Conservation (phyloP, 805 yeast genomes). For the Schwanniomyces vanrijiae region DNA sequence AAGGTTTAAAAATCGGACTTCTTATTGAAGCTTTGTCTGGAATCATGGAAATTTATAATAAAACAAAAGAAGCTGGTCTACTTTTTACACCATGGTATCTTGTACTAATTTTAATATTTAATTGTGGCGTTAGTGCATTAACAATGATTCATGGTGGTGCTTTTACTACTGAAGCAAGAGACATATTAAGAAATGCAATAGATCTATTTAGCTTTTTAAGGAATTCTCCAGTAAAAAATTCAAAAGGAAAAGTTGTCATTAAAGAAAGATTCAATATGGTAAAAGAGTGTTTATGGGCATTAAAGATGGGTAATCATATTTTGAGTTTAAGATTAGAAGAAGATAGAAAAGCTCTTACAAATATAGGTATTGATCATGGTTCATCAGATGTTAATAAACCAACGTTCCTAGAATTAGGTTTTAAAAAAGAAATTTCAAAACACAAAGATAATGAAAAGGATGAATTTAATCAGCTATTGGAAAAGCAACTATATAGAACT, state of each 20-base stretch:
- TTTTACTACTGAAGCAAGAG: slow-evolving; percentile 20
- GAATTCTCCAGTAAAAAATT: slow-evolving; percentile 31
- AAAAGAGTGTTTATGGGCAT: slow-evolving; percentile 61
- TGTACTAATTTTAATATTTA: slow-evolving; percentile 43
- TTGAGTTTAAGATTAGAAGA: slow-evolving; percentile 45
- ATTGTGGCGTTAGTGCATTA: slow-evolving; percentile 42
- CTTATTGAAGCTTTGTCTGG: slow-evolving; percentile 31
- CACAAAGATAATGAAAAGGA: slow-evolving; percentile 10
- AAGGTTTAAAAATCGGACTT: slow-evolving; percentile 29
- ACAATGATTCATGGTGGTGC: slow-evolving; percentile 46
- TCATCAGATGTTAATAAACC: slow-evolving; percentile 49
- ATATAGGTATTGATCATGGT: slow-evolving; percentile 55
- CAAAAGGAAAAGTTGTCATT: slow-evolving; percentile 28
- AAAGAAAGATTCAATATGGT: slow-evolving; percentile 49
- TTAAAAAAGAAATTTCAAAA: slow-evolving; percentile 7
- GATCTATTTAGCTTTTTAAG: slow-evolving; percentile 19
- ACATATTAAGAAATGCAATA: slow-evolving; percentile 22
- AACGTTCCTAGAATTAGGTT: slow-evolving; percentile 49
- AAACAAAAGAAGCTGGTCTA: slow-evolving; percentile 25
- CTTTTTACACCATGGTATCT: slow-evolving; percentile 54
- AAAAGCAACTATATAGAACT: slow-evolving; percentile 15
- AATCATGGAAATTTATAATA: slow-evolving; percentile 27
- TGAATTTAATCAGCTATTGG: slow-evolving; percentile 17
- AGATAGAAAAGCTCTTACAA: slow-evolving; percentile 34
- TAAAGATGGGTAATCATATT: slow-evolving; percentile 55